Evolutionary conservation across 345 rosid species (phyloP), one percentile per base, ranked within the genome.

Genomic region (Lepidium didymum): DNA sequence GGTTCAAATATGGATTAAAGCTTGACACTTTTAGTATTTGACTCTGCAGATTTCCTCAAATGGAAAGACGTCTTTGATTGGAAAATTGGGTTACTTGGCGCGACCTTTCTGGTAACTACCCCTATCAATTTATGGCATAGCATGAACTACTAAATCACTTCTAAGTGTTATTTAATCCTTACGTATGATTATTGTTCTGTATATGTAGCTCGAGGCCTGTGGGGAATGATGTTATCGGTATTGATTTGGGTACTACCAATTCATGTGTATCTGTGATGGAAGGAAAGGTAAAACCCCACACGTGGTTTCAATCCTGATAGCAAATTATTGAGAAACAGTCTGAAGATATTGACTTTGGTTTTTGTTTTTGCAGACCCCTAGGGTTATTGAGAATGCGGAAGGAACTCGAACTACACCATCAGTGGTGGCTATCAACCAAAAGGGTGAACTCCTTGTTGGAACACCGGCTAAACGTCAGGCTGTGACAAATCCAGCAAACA

Each of bases 231-330:
- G 87, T 81, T 27, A 84, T 79, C 12, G 84, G 83, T 67, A 82
- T 82, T 66, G 86, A 82, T 57, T 77, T 83, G 79, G 87, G 87
- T 16, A 83, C 85, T 15, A 83, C 87, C 7, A 83, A 83, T 64
- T 81, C 85, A 23, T 83, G 87, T 41, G 87, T 83, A n/a, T 33
- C 85, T 10, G 80, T 83, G 7, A 83, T 83, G 87, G 87, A 83
- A 68, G 87, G 87, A 43, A 83, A 83, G 80, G 87, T 83, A 69
- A 57, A 36, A 1, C 10, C 10, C 12, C 11, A 0, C 31, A 8
- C 35, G 15, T 36, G 9, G 25, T 18, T n/a, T 57, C 31, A 15
- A 10, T 41, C 4, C 25, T 40, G 2, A 14, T 58, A 6, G 12
- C 18, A 37, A 1, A 23, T 23, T 43, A 15, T 33, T n/a, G 10